phyloP scores from a whole-genome alignment of 176 grass and related monocot genomes.

The Zoysia pacifica region DNA sequence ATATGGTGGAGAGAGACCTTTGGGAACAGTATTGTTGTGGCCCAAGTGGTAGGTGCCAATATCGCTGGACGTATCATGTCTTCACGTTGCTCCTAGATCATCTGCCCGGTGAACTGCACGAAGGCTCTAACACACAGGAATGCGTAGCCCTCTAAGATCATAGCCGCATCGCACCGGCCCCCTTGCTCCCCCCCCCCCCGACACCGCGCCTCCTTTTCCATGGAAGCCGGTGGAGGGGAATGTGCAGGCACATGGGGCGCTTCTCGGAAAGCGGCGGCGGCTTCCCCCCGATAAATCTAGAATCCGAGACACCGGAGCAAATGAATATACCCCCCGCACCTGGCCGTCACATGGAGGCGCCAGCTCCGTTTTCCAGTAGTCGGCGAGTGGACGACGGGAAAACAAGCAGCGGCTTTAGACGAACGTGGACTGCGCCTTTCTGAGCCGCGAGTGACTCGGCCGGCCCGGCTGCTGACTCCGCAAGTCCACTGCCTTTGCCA shows the following conservation, averaged over 20 bases:
- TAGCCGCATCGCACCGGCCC: background rate
- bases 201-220: constrained; percentile 22
- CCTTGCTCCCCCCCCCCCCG: constrained; percentile 30
- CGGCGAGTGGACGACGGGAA: background rate
- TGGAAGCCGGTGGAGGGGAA: constrained; percentile 31
- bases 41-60: background rate
- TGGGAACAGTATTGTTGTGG: background rate
- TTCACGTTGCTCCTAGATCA: background rate
- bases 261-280: constrained; percentile 47
- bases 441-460: constrained; percentile 54
- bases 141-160: background rate
- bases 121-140: background rate
- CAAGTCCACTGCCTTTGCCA: constrained; percentile 45
- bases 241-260: constrained; percentile 59
- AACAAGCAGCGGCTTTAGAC: constrained; percentile 13
- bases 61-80: background rate
- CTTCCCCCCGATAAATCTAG: constrained; percentile 38
- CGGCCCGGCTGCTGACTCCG: constrained; percentile 53
- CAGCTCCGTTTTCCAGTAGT: background rate
- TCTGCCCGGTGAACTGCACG: constrained; percentile 19
- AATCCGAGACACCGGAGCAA: constrained; percentile 20
- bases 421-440: constrained; percentile 52
- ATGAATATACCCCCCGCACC: constrained; percentile 42
- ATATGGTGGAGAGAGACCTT: background rate
- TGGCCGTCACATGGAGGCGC: constrained; percentile 41